A percentile compares a stretch with the other conserved stretches of the same genome.
Evolutionary conservation across 352 stramenopile species (phyloP).

Genomic region (Globisporangium lucens): DNA sequence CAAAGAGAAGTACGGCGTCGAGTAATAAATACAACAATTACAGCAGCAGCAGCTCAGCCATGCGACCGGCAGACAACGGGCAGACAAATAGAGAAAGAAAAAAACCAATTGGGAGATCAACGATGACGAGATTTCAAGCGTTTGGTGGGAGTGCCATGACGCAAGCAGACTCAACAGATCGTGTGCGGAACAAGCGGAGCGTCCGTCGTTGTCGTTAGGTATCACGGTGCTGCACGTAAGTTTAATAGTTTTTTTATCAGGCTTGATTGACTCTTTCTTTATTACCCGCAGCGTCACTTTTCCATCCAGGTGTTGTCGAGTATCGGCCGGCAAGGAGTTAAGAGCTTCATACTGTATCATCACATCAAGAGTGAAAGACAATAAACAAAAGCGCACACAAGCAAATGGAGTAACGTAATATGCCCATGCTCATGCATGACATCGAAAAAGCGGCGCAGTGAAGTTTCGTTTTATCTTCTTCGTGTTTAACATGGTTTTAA

Average conservation of each 20-base stretch:
- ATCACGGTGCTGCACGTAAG: neutral
- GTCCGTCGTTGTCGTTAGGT: too few relatives aligned
- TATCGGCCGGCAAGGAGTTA: too few relatives aligned
- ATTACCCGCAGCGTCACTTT: too few relatives aligned
- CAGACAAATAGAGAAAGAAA: neutral
- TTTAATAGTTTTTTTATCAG: neutral
- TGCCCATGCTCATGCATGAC: neutral
- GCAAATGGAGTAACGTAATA: neutral
- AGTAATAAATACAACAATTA: constrained; percentile 37
- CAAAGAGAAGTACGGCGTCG: constrained; percentile 84
- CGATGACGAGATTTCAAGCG: neutral
- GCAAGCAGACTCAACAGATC: neutral
- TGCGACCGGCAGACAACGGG: neutral
- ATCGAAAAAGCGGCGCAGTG: neutral
- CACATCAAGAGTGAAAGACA: too few relatives aligned
- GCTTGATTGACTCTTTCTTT: neutral
- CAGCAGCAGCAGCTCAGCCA: neutral
- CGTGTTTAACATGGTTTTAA: constrained; percentile 3
- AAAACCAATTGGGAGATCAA: neutral
- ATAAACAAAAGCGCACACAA: neutral
- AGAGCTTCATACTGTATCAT: too few relatives aligned
- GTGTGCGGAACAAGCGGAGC: neutral
- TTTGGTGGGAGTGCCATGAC: neutral
- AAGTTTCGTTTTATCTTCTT: neutral
- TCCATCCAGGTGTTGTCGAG: too few relatives aligned